Evolutionary conservation across 352 stramenopile species (phyloP), one percentile per base, ranked within the genome.

Genomic region (Pythium pyrilobum): DNA sequence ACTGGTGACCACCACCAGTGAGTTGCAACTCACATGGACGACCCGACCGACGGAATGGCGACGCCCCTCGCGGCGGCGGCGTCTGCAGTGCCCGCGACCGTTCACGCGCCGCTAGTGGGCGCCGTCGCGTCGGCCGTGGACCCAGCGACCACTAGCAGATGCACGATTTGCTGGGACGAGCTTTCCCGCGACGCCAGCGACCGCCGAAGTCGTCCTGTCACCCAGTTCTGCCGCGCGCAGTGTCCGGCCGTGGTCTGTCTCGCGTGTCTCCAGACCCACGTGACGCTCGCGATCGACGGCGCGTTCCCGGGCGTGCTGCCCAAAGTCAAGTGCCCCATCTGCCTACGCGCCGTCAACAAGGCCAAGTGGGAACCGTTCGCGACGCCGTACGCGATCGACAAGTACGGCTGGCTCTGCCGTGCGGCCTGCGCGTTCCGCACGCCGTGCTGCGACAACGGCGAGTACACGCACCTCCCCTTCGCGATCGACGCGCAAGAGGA

Each of bases 131-230:
- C 45, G 6, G 20, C 33, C 11, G 16, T 34, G 20, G 38, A 44
- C 15, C 33, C 38, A 44, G 13, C 48, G 36, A 27, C 16, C 13
- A 12, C 25, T 5, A 16, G 38, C 18, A 54, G 40, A 13, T 81
- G 72, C 33, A 61, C 79, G 52, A 71, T 82, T 38, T 82, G 72
- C 51, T 65, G 74, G 28, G 67, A 72, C 5, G n/a, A 27, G 9
- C 21, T 56, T 2, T 42, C 8, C 9, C 32, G 43, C 33, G 23
- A 24, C 23, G 12, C 13, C 11, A 25, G 16, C 36, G 15, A 2
- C 8, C 23, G 28, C 21, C 32, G 21, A 33, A 40, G 16, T 18
- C 32, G 24, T 23, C 38, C 41, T 56, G 24, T 67, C 12, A 20
- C 56, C 28, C 28, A 53, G 10, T 55, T 79, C 24, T 82, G 72